Conservation (phyloP, 1,139 yeast genomes). For the Suhomyces panamericanus region DNA sequence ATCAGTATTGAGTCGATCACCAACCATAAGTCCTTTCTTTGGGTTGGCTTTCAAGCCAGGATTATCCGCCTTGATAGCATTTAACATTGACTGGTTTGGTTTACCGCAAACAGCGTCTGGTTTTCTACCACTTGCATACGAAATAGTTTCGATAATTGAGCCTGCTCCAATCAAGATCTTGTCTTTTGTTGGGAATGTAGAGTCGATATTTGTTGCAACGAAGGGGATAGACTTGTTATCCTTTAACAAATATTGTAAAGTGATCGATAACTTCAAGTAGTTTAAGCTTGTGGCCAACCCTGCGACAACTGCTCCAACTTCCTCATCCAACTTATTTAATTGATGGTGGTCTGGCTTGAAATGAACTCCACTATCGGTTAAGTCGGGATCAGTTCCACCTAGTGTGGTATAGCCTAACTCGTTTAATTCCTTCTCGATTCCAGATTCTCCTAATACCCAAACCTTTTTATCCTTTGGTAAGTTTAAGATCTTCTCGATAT, state of each 20-base stretch:
- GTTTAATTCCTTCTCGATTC: conserved; percentile 44
- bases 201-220: conserved; percentile 93
- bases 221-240: conserved; percentile 68
- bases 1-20: conserved; percentile 93
- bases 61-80: conserved; percentile 75
- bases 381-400: conserved; percentile 42
- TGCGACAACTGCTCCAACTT: conserved; percentile 85
- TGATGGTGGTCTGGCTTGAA: conserved; percentile 37
- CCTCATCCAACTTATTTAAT: conserved; percentile 55
- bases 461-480: conserved; percentile 63
- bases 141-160: conserved; percentile 78
- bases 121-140: conserved; percentile 71
- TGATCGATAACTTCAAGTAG: conserved; percentile 77
- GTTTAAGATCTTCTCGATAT: conserved; percentile 72
- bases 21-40: conserved; percentile 80
- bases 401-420: conserved; percentile 45
- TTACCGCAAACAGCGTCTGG: conserved; percentile 78
- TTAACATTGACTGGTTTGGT: conserved; percentile 88
- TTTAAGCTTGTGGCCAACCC: conserved; percentile 79
- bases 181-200: conserved; percentile 91
- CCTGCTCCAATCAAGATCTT: conserved; percentile 93
- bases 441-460: conserved; percentile 50
- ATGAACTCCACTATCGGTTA: conserved; percentile 31
- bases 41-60: conserved; percentile 51
- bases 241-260: conserved; percentile 71